Conservation (phyloP, 495 filamentous ascomycete species). For the Annulohypoxylon moriforme region DNA sequence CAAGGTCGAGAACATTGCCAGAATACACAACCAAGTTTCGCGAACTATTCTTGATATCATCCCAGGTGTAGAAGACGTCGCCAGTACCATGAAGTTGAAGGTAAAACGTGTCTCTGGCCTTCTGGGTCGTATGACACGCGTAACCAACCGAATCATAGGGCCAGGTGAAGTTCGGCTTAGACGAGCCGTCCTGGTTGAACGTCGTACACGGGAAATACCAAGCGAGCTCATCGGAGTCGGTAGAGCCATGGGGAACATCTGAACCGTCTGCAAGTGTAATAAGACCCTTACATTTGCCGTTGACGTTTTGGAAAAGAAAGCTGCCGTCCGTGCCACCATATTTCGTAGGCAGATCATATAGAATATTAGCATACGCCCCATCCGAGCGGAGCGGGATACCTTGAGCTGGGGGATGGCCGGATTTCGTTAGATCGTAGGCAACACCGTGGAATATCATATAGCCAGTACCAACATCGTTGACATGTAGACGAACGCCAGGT, state of each 20-base stretch:
- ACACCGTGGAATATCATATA: conserved; percentile 97
- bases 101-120: conserved; percentile 80
- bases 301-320: conserved; percentile 99
- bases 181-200: conserved; percentile 94
- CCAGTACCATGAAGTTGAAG: conserved; percentile 64
- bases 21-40: conserved; percentile 94
- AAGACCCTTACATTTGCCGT: conserved; percentile 93
- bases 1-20: conserved; percentile 92
- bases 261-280: conserved; percentile 78
- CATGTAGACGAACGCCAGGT: conserved; percentile 74
- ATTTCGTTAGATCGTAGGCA: conserved; percentile 82
- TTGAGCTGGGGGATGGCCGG: conserved; percentile 77
- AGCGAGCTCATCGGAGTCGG: conserved; percentile 72
- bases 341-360: conserved; percentile 83
- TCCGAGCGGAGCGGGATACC: conserved; percentile 72
- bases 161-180: conserved; percentile 75
- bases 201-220: conserved; percentile 97
- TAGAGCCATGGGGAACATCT: conserved; percentile 79
- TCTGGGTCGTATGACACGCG: conserved; percentile 82
- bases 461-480: conserved; percentile 80
- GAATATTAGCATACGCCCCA: conserved; percentile 71
- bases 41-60: conserved; percentile 87
- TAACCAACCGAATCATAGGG: conserved; percentile 80
- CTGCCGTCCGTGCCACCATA: conserved; percentile 91
- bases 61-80: conserved; percentile 94